Base-by-base conservation (phyloP, 1,284 basidiomycete genomes). In the Macrocystidia cucumis region DNA sequence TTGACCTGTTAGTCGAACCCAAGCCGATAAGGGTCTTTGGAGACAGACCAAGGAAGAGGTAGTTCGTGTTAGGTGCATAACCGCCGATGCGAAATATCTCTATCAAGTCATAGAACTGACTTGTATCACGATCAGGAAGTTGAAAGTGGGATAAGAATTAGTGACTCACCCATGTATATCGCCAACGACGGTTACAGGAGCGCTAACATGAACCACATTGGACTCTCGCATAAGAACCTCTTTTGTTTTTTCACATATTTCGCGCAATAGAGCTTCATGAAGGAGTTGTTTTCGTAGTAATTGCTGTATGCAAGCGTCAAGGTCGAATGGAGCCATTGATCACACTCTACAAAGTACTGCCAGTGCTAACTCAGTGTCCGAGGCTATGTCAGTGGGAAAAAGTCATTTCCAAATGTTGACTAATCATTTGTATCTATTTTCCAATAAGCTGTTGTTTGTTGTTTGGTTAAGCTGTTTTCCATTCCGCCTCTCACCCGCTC, bases 21-120 rank as follows among this genome's bases (percentile, higher is more conserved):
- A 20, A 27, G n/a, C 29, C 17, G 18, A 36, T 40, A 34, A 26
- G 17, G 36, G 32, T 38, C n/a, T n/a, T 35, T 29, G 42, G 34
- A 39, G 35, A 67, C 82, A 46, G 51, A 91, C 91, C 92, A 23
- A 97, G 78, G 56, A 97, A 97, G 44, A 98, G 78, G 61, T 98
- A 98, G 59, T 98, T 98, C 21, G 95, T 98, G 52, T 93, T 74
- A 2, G 95, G 95, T 2, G 91, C 90, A 51, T 91, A 91, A 24
- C 95, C 95, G 32, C 96, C 95, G 73, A 98, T 98, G 33, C 93
- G 77, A 54, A 98, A 98, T 56, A 98, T 98, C 64, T 98, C 95
- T 56, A 98, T 88, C 49, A 98, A 74, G 68, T 99, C 96, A 68
- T 98, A 96, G 64, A 98, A 99, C 74, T 99, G 95, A 41, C 91